Evolutionary conservation across 1,284 basidiomycete species (phyloP).

Genomic region (Vanrija sp.): DNA sequence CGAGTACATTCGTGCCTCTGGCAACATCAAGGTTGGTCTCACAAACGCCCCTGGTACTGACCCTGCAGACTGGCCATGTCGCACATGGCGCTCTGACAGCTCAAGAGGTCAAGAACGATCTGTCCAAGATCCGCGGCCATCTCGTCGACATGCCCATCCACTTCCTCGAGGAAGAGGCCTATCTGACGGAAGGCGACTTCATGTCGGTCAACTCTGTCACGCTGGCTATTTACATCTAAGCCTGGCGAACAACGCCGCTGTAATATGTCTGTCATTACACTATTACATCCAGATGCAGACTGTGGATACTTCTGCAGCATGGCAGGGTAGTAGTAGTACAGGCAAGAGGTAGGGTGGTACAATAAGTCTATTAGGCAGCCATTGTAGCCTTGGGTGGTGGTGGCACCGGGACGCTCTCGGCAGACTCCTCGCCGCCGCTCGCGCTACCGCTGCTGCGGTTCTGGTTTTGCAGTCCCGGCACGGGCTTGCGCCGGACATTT

Average conservation of each 20-base stretch:
- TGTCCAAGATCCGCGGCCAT: constrained; percentile 60
- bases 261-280: neutral
- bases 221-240: constrained; percentile 40
- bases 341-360: no score
- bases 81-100: constrained; percentile 61
- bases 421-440: no score
- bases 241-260: no score
- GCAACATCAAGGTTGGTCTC: constrained; percentile 22
- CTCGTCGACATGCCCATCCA: constrained; percentile 52
- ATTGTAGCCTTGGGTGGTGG: no score
- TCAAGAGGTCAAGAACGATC: constrained; percentile 65
- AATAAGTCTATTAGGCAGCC: no score
- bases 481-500: constrained; percentile 23
- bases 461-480: constrained; percentile 10
- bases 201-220: constrained; percentile 41
- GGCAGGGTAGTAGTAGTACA: neutral
- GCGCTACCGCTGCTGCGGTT: neutral
- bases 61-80: constrained; percentile 70
- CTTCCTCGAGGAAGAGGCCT: constrained; percentile 20
- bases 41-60: constrained; percentile 8
- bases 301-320: constrained; percentile 6
- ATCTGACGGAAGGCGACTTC: constrained; percentile 26
- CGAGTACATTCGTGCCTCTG: constrained; percentile 52
- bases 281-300: neutral
- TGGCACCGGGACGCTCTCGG: no score